phyloP scores from a whole-genome alignment of 2,329 filamentous ascomycete genomes.

The Scedosporium apiospermum region DNA sequence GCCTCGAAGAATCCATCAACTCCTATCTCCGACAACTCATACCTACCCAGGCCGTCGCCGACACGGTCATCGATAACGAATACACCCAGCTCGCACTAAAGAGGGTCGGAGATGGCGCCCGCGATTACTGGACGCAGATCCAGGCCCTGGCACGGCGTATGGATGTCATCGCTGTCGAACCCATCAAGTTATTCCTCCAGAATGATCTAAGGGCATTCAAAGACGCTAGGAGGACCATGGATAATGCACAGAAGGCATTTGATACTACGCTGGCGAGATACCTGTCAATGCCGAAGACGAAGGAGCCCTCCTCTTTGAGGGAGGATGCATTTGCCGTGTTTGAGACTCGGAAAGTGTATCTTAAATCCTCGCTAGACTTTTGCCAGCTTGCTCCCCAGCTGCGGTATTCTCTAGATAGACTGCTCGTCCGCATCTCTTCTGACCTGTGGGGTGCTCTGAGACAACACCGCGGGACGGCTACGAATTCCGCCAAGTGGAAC shows the following conservation, averaged over 20 bases:
- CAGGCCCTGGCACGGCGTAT: conserved; percentile 67
- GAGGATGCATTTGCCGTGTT: conserved; percentile 96
- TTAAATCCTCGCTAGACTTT: conserved; percentile 90
- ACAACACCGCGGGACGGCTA: conserved; percentile 55
- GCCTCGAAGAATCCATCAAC: conserved; percentile 72
- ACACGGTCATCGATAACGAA: conserved; percentile 86
- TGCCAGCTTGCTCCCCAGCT: conserved; percentile 81
- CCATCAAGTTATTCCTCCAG: conserved; percentile 67
- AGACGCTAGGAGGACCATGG: conserved; percentile 67
- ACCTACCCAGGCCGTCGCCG: conserved; percentile 65
- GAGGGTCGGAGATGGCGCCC: conserved; percentile 73
- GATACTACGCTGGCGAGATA: conserved; percentile 77
- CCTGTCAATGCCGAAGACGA: conserved; percentile 77
- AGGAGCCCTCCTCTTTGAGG: conserved; percentile 80
- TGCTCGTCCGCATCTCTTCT: conserved; percentile 74
- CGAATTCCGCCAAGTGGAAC: conserved; percentile 56
- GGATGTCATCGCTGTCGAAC: conserved; percentile 69
- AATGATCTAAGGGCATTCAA: conserved; percentile 80
- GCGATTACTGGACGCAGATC: conserved; percentile 77
- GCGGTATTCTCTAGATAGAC: conserved; percentile 71
- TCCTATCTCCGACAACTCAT: conserved; percentile 65
- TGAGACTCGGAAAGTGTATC: conserved; percentile 81
- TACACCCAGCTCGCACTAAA: conserved; percentile 84
- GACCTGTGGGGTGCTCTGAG: conserved; percentile 88
- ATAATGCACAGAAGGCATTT: conserved; percentile 73